A percentile compares a stretch with the other conserved stretches of the same genome.
Evolutionary conservation across 306 rosid genomes (phyloP).

Genomic region (Herpetospermum pedunculosum): DNA sequence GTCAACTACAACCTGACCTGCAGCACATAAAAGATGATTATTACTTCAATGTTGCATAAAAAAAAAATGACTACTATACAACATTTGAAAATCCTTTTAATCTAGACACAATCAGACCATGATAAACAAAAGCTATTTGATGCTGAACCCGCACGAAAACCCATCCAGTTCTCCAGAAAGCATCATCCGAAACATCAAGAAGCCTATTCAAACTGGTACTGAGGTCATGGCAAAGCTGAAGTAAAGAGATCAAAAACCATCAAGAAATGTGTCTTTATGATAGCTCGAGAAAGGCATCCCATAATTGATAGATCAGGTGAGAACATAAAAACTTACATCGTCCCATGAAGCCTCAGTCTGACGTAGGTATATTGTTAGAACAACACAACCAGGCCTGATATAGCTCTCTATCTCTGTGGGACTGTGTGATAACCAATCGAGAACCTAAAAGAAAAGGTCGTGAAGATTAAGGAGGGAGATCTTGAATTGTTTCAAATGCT

Average conservation of each 20-base stretch:
- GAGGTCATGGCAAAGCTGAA: constrained; percentile 60
- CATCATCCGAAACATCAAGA: constrained; percentile 39
- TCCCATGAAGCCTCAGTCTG: constrained; percentile 54
- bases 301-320: background rate
- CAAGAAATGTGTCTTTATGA: background rate
- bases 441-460: constrained; percentile 30
- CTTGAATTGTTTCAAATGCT: background rate
- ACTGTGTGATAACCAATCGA: constrained; percentile 62
- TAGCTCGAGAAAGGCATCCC: background rate
- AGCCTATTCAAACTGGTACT: constrained; percentile 58
- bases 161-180: constrained; percentile 92
- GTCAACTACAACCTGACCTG: constrained; percentile 77
- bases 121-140: constrained; percentile 52
- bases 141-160: constrained; percentile 53
- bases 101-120: constrained; percentile 39
- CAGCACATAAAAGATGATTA: constrained; percentile 12
- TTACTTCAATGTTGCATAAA: background rate
- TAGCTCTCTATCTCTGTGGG: constrained; percentile 83
- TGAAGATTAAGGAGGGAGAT: constrained; percentile 12
- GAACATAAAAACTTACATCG: constrained; percentile 38
- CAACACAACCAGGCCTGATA: constrained; percentile 76
- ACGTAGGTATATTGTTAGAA: constrained; percentile 54
- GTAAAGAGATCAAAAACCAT: background rate
- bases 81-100: background rate
- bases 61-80: background rate